Evolutionary conservation across 2,329 filamentous ascomycete species (phyloP).

Genomic region (Colletotrichum horii): DNA sequence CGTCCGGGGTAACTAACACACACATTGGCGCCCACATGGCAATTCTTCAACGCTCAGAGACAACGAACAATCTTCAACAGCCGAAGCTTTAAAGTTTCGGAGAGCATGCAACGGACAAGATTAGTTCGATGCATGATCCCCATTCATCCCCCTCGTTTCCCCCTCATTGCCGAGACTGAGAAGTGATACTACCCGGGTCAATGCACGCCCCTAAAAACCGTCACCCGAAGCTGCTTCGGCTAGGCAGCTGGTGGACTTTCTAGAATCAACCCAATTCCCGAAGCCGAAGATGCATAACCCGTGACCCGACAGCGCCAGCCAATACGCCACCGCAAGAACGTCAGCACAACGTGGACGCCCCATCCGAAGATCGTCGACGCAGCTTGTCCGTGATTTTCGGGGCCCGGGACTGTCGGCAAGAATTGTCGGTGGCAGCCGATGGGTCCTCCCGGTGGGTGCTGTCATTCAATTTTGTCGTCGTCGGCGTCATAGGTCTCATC

Average conservation of each 20-base stretch:
- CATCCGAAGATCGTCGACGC: background rate
- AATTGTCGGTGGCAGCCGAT: background rate
- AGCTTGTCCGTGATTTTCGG: background rate
- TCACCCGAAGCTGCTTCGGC: background rate
- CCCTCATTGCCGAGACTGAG: background rate
- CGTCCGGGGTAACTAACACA: background rate
- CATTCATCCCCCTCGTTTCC: background rate
- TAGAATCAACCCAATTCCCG: background rate
- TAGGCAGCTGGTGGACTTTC: background rate
- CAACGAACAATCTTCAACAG: background rate
- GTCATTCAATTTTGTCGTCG: background rate
- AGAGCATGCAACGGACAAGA: background rate
- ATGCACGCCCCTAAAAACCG: background rate
- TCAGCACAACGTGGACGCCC: background rate
- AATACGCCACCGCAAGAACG: background rate
- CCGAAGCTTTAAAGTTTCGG: background rate
- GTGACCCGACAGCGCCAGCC: background rate
- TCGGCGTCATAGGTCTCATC: background rate
- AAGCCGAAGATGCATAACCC: background rate
- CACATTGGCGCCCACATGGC: background rate
- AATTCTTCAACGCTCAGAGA: background rate
- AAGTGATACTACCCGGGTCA: background rate
- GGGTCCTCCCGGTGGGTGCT: background rate
- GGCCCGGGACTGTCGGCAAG: background rate
- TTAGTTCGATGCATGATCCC: background rate